Conservation (phyloP, 192 early-diverging fungal genomes). For the Entophlyctis helioformis region DNA sequence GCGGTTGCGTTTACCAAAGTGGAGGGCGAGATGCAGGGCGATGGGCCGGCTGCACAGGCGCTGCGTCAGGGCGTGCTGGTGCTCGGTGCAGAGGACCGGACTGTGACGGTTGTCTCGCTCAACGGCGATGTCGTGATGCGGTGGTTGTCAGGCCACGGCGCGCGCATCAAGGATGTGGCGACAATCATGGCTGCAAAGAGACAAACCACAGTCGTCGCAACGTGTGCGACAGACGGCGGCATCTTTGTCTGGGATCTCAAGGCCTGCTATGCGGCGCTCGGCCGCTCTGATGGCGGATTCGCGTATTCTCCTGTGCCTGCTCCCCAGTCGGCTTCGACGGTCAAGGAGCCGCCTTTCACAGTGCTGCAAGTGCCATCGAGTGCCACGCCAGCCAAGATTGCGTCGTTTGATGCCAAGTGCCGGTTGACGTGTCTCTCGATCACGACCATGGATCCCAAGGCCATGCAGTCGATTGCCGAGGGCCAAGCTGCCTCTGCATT, state of each 20-base stretch:
- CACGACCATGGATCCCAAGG: too few relatives aligned
- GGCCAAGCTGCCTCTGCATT: too few relatives aligned
- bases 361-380: too few relatives aligned
- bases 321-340: too few relatives aligned
- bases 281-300: too few relatives aligned
- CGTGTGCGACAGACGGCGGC: slow-evolving; percentile 35
- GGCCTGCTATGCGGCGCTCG: too few relatives aligned
- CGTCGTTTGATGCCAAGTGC: slow-evolving; percentile 25
- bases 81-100: slow-evolving; percentile 25
- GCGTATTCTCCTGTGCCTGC: too few relatives aligned
- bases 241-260: slow-evolving; percentile 36
- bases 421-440: slow-evolving; percentile 29
- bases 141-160: slow-evolving; percentile 18
- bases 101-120: slow-evolving; percentile 11
- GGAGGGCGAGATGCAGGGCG: too few relatives aligned
- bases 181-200: too few relatives aligned
- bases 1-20: slow-evolving; percentile 8
- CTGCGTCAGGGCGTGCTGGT: slow-evolving; percentile 5
- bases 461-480: too few relatives aligned
- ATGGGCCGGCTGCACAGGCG: background rate
- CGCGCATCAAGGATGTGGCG: slow-evolving; percentile 39
- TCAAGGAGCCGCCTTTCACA: too few relatives aligned
- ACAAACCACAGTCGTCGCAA: slow-evolving; percentile 11
- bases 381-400: too few relatives aligned
- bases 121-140: slow-evolving; percentile 2